A percentile compares a stretch with the other conserved stretches of the same genome.
Conservation (phyloP, 495 filamentous ascomycete species). For the Talaromyces nanjingensis region DNA sequence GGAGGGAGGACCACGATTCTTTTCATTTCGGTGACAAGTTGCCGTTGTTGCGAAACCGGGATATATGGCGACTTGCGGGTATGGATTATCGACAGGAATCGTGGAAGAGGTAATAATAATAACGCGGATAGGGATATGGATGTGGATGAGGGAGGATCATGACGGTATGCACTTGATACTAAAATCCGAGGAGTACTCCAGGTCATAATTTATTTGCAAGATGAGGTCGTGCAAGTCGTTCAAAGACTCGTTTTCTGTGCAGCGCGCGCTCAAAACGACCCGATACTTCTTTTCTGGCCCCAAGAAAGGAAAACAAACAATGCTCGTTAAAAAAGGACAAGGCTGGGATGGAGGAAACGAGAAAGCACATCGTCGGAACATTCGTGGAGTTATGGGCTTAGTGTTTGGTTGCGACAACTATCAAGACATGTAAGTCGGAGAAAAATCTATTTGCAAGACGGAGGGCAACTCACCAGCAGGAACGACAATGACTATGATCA, state of each 20-base stretch:
- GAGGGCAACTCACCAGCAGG: conserved; percentile 57
- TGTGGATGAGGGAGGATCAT: neutral
- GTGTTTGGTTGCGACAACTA: conserved; percentile 26
- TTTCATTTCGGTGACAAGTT: neutral
- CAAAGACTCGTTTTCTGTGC: conserved; percentile 11
- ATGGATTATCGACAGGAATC: conserved; percentile 22
- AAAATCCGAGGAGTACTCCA: neutral
- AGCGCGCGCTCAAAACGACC: conserved; percentile 12
- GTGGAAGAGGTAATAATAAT: conserved; percentile 18
- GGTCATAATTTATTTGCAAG: neutral
- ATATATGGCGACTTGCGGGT: neutral
- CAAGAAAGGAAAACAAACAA: conserved; percentile 22
- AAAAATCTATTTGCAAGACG: neutral
- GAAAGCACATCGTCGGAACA: conserved; percentile 22
- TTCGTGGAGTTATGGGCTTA: conserved; percentile 18
- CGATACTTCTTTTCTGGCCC: conserved; percentile 10
- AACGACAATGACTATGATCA: conserved; percentile 88
- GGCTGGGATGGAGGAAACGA: conserved; percentile 23
- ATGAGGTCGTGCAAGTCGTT: neutral
- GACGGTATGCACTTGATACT: conserved; percentile 1
- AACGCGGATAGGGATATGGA: conserved; percentile 2
- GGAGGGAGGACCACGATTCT: neutral
- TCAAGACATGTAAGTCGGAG: conserved; percentile 14
- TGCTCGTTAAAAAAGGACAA: conserved; percentile 32
- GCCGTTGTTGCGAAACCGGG: neutral